Conservation (phyloP, 306 rosid species). For the Cucurbita pepo region DNA sequence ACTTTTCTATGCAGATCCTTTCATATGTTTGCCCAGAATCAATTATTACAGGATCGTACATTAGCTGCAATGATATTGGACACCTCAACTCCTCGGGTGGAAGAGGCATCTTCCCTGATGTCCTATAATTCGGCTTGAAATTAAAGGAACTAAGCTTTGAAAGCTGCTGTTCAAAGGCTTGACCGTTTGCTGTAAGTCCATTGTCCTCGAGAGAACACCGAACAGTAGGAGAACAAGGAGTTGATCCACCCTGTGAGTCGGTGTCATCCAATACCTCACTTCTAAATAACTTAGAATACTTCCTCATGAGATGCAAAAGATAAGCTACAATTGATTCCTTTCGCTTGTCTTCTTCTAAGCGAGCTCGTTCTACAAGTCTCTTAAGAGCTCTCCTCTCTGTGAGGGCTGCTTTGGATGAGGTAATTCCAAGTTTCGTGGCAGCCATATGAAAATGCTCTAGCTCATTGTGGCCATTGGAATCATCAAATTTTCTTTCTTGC, state of each 20-base stretch:
- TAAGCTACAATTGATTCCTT: conserved; percentile 92
- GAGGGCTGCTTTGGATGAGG: conserved; percentile 91
- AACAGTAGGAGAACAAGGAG: conserved; percentile 92
- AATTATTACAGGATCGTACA: conserved; percentile 88
- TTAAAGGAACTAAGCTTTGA: conserved; percentile 59
- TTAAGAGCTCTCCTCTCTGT: conserved; percentile 91
- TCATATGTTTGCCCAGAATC: conserved; percentile 97
- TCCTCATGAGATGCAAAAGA: conserved; percentile 90
- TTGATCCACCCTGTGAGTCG: conserved; percentile 80
- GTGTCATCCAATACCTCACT: conserved; percentile 75
- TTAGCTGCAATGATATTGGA: conserved; percentile 89
- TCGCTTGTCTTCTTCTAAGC: conserved; percentile 85
- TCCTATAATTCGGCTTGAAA: conserved; percentile 42
- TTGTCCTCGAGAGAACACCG: conserved; percentile 48
- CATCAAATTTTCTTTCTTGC: conserved; percentile 68
- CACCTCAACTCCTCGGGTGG: conserved; percentile 98
- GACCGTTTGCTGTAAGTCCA: conserved; percentile 33
- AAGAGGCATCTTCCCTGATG: conserved; percentile 46
- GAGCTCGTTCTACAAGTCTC: conserved; percentile 83
- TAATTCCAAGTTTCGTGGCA: conserved; percentile 74
- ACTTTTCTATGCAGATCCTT: conserved; percentile 83
- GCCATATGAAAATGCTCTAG: conserved; percentile 94
- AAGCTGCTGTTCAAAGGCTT: conserved; percentile 63
- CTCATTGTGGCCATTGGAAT: conserved; percentile 54
- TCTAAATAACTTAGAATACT: conserved; percentile 88